Evolutionary conservation across 192 early-diverging fungal species (phyloP).

Genomic region (Backusella liffmaniae): DNA sequence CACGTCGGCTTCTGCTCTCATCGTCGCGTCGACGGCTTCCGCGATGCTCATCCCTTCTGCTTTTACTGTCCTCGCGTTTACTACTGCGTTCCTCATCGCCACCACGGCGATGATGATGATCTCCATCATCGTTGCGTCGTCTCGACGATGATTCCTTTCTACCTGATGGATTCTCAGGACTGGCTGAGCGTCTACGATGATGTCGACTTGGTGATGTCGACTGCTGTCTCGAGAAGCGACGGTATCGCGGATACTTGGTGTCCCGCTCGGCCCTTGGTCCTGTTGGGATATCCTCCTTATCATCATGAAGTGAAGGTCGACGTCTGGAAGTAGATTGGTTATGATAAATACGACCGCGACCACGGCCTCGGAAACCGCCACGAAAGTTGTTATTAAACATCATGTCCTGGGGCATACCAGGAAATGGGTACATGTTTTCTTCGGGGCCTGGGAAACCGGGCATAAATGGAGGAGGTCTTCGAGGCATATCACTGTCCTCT

Average conservation of each 20-base stretch:
- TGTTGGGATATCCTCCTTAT: conserved; percentile 19
- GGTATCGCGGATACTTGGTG: not conserved
- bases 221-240: conserved; percentile 6
- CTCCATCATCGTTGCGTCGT: not conserved
- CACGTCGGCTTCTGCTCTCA: not conserved
- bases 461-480: not conserved
- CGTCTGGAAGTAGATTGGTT: conserved; percentile 3
- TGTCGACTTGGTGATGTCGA: conserved; percentile 18
- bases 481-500: not conserved
- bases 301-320: not conserved
- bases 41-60: not conserved
- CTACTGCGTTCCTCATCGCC: not conserved
- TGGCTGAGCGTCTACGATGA: not conserved
- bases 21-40: not conserved
- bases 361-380: conserved; percentile 7
- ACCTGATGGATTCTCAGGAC: not conserved
- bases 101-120: conserved; percentile 5
- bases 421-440: conserved; percentile 7
- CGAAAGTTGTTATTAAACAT: conserved; percentile 15
- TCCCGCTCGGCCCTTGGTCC: conserved; percentile 27
- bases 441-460: not conserved
- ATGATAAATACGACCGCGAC: conserved; percentile 16
- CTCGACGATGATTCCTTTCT: not conserved
- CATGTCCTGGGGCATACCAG: conserved; percentile 15
- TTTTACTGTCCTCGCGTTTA: not conserved